Evolutionary conservation across 805 yeast species (phyloP).

Genomic region (Suhomyces sp.): DNA sequence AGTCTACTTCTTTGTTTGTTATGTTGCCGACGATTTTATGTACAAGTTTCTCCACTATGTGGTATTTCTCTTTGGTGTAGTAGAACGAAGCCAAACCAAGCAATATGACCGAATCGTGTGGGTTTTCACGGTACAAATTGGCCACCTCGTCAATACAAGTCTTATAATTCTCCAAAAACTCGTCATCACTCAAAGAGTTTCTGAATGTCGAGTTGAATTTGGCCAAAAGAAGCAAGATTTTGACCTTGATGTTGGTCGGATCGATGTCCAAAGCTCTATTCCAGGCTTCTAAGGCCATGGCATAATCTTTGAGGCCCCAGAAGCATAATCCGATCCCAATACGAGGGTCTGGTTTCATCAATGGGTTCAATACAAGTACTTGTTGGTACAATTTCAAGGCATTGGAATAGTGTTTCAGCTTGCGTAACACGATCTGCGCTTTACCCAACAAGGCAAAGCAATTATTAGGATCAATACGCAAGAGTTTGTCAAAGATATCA

Average conservation of each 20-base stretch:
- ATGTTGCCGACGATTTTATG: conserved; percentile 41
- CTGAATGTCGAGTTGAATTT: conserved; percentile 63
- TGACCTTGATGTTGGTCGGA: conserved; percentile 57
- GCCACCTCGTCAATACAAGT: conserved; percentile 52
- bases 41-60: conserved; percentile 55
- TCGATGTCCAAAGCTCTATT: conserved; percentile 68
- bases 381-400: conserved; percentile 85
- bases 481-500: conserved; percentile 61
- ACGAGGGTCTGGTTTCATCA: conserved; percentile 85
- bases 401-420: conserved; percentile 61
- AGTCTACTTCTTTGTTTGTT: conserved; percentile 11
- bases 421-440: conserved; percentile 75
- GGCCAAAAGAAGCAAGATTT: conserved; percentile 63
- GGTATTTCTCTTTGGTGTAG: conserved; percentile 64
- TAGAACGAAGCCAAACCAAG: conserved; percentile 67
- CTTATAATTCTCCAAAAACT: conserved; percentile 59
- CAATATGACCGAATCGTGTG: conserved; percentile 59
- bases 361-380: conserved; percentile 70
- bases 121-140: conserved; percentile 35
- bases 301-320: conserved; percentile 80
- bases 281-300: conserved; percentile 82
- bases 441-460: conserved; percentile 77
- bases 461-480: conserved; percentile 55
- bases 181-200: conserved; percentile 54
- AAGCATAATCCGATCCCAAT: conserved; percentile 92